phyloP scores from a whole-genome alignment of 2,329 filamentous ascomycete species.

The Sclerotinia glacialis region DNA sequence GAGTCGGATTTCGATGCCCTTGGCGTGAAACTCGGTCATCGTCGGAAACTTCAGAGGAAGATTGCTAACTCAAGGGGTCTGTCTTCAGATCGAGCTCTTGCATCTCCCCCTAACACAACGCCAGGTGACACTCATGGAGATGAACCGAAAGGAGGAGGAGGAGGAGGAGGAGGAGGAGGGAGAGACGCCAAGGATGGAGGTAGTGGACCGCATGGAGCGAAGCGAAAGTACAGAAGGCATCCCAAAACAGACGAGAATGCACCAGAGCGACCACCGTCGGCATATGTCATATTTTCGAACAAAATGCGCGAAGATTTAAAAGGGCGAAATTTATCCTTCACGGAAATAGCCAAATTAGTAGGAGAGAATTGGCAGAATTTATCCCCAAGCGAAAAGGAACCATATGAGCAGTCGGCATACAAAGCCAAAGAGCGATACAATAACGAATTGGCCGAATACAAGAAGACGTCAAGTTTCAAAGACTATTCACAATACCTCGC shows the following conservation, averaged over 20 bases:
- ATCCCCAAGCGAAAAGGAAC: slow-evolving; percentile 63
- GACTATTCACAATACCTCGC: slow-evolving; percentile 69
- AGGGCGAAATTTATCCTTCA: slow-evolving; percentile 73
- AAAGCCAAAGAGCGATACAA: slow-evolving; percentile 75
- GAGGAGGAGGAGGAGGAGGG: slow-evolving; percentile 46
- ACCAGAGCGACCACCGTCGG: slow-evolving; percentile 75
- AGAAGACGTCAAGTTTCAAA: slow-evolving; percentile 68
- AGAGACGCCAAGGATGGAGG: slow-evolving; percentile 48
- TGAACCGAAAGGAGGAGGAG: slow-evolving; percentile 48
- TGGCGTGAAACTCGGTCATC: slow-evolving; percentile 75
- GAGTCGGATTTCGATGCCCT: slow-evolving; percentile 76
- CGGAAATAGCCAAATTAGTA: slow-evolving; percentile 78
- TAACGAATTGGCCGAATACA: slow-evolving; percentile 69
- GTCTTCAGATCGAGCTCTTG: slow-evolving; percentile 40
- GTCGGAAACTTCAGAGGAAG: slow-evolving; percentile 80
- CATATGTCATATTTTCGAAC: slow-evolving; percentile 83
- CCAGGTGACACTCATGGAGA: slow-evolving; percentile 61
- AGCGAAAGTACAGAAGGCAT: slow-evolving; percentile 75
- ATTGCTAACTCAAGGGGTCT: slow-evolving; percentile 72
- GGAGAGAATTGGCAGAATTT: slow-evolving; percentile 80
- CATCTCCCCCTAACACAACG: slow-evolving; percentile 42
- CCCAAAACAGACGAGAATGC: slow-evolving; percentile 80
- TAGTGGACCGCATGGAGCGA: slow-evolving; percentile 47
- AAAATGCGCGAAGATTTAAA: slow-evolving; percentile 77
- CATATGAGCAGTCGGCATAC: slow-evolving; percentile 69